Percentiles rank a stretch among this genome's conserved stretches.
These are phyloP conservation scores for Pseudoturritis turrita DNA, from an alignment of 345 rosid genomes.

Conservation along the genomic window DNA sequence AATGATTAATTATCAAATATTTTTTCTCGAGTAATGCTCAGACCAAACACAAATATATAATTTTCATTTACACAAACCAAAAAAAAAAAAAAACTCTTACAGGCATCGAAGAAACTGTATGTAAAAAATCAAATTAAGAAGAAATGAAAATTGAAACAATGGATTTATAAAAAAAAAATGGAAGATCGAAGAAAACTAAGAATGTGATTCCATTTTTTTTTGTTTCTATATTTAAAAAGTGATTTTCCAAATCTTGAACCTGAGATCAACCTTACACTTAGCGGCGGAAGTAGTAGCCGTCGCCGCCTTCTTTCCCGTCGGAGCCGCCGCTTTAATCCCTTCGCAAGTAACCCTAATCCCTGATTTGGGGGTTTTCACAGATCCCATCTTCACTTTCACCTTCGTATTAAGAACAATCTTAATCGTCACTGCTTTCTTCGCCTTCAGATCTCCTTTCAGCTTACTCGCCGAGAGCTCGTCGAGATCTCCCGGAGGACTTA, in stretches of 20 bases:
- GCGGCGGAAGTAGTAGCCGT: constrained; percentile 49
- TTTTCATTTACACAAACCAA: constrained; percentile 27
- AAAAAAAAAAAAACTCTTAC: constrained; percentile 12
- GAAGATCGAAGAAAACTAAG: not conserved
- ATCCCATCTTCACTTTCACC: constrained; percentile 70
- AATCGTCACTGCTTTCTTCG: constrained; percentile 46
- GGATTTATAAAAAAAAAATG: not conserved
- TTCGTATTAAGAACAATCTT: constrained; percentile 59
- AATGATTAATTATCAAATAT: no score
- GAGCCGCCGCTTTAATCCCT: constrained; percentile 54
- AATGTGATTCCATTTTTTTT: not conserved
- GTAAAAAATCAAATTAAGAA: constrained; percentile 8
- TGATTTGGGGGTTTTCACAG: constrained; percentile 51
- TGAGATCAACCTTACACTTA: constrained; percentile 73
- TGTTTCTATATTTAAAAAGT: constrained; percentile 35
- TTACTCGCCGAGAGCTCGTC: constrained; percentile 47
- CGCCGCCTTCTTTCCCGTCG: constrained; percentile 55
- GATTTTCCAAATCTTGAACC: constrained; percentile 90
- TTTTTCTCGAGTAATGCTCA: no score
- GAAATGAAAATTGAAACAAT: constrained; percentile 6
- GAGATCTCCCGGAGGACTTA: constrained; percentile 30
- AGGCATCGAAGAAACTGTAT: constrained; percentile 4
- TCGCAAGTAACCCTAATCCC: constrained; percentile 59
- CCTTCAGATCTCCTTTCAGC: constrained; percentile 50
- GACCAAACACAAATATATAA: not conserved